Base-by-base conservation (phyloP, 2,329 filamentous ascomycete genomes). In the Hysterium pulicare region DNA sequence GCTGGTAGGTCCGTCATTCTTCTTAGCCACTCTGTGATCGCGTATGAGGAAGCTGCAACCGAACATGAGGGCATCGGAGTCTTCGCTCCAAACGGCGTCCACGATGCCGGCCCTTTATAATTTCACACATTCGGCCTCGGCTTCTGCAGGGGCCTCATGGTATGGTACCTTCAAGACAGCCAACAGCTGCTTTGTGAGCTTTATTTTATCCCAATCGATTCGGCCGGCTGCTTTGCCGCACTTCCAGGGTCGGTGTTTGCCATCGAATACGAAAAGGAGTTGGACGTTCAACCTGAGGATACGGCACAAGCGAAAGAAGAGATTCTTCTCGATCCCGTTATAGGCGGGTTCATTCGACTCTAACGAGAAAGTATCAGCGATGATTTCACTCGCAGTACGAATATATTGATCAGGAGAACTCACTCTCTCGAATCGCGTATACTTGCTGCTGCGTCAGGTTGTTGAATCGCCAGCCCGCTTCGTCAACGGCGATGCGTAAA, bases 221-320 rank as follows among this genome's bases (percentile, higher is more conserved):
- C 55, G 49, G 10, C 58, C 59, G 0, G 56, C 53, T 24, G 50
- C 38, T 31, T 64, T 48, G 8, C 58, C 55, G 11, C 62, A 50
- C 48, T 72, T 68, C 55, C 59, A 53, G 1, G 66, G 64, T 43
- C 61, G 71, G 13, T 71, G 67, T 8, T 72, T 63, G 1, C 77
- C 76, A 43, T 81, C 78, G 46, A 77, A 78, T 3, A 81, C 71
- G 42, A 80, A 78, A 5, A 79, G 49, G 1, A 75, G 64, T 31
- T 76, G 69, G 5, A 81, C 72, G 13, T 76, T 70, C 5, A 75
- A 64, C 16, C 68, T 68, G 20, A 77, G 62, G 1, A 79, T 66
- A 4, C 70, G 66, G 37, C 73, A 55, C 45, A 76, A 58, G 5
- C 67, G 62, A 47, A 58, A 68, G 23, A 72, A 59, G 35, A 71